These are phyloP conservation scores for Colletotrichum falcatum DNA, from an alignment of 2,329 filamentous ascomycete species.

Conservation along the genomic window DNA sequence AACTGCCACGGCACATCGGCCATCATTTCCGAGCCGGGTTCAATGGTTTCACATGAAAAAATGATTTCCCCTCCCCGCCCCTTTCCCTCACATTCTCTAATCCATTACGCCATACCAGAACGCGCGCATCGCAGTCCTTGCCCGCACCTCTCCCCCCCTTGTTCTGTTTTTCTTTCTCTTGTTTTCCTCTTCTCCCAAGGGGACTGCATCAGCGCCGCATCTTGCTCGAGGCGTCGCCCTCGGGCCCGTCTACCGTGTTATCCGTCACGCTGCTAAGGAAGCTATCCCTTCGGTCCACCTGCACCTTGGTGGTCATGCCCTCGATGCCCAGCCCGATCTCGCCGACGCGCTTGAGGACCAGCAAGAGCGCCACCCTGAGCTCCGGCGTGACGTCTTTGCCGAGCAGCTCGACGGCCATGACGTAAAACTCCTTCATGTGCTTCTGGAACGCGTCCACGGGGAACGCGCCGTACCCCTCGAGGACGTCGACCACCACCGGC, in stretches of 20 bases:
- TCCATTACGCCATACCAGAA: slow-evolving; percentile 33
- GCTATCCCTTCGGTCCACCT: slow-evolving; percentile 55
- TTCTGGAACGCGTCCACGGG: slow-evolving; percentile 82
- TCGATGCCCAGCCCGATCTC: slow-evolving; percentile 76
- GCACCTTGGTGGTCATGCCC: slow-evolving; percentile 55
- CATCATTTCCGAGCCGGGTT: slow-evolving; percentile 25
- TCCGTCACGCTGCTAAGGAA: slow-evolving; percentile 51
- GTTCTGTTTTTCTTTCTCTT: background rate
- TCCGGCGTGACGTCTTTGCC: slow-evolving; percentile 85
- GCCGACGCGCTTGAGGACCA: slow-evolving; percentile 83
- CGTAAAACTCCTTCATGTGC: slow-evolving; percentile 87
- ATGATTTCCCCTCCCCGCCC: background rate
- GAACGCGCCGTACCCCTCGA: slow-evolving; percentile 92
- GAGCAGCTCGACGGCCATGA: slow-evolving; percentile 84
- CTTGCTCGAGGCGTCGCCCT: slow-evolving; percentile 49
- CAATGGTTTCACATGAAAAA: slow-evolving; percentile 36
- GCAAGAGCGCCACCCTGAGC: slow-evolving; percentile 80
- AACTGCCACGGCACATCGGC: slow-evolving; percentile 23
- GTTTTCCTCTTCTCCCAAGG: background rate
- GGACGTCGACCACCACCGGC: slow-evolving; percentile 94
- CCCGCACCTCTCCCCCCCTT: background rate
- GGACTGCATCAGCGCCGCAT: slow-evolving; percentile 39
- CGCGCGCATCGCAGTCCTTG: background rate
- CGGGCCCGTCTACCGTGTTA: slow-evolving; percentile 44
- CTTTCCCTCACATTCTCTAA: slow-evolving; percentile 28